phyloP scores from a whole-genome alignment of 2,329 filamentous ascomycete species.

The Verticillium dahliae region DNA sequence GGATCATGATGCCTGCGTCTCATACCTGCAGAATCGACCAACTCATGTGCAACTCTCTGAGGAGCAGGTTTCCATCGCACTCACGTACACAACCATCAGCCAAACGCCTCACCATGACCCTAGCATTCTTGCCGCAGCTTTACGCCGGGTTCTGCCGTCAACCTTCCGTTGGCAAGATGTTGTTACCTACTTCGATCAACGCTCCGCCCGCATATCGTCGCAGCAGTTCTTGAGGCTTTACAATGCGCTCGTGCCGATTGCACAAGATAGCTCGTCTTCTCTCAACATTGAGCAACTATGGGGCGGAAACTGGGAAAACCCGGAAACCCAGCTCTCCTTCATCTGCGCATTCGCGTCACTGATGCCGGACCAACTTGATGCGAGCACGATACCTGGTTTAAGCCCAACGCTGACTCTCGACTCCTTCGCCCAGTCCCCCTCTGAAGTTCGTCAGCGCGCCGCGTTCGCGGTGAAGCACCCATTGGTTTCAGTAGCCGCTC shows the following conservation, averaged over 20 bases:
- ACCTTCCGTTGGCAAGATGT: slow-evolving; percentile 67
- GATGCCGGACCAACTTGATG: slow-evolving; percentile 69
- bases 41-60: slow-evolving; percentile 61
- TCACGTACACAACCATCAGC: slow-evolving; percentile 61
- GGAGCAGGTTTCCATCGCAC: slow-evolving; percentile 72
- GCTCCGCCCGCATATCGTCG: slow-evolving; percentile 67
- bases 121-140: slow-evolving; percentile 50
- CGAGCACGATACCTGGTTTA: slow-evolving; percentile 76
- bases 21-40: slow-evolving; percentile 46
- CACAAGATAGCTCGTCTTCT: slow-evolving; percentile 48
- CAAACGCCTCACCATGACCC: slow-evolving; percentile 48
- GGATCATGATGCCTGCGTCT: slow-evolving; percentile 61
- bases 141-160: slow-evolving; percentile 55
- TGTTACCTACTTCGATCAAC: slow-evolving; percentile 73
- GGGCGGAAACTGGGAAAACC: slow-evolving; percentile 83
- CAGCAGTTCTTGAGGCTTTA: slow-evolving; percentile 78
- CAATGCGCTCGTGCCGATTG: slow-evolving; percentile 68
- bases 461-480: slow-evolving; percentile 71
- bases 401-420: slow-evolving; percentile 67
- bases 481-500: slow-evolving; percentile 79
- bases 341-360: slow-evolving; percentile 79
- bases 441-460: slow-evolving; percentile 45
- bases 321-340: slow-evolving; percentile 89
- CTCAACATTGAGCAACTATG: slow-evolving; percentile 86
- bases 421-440: slow-evolving; percentile 43